Percentiles rank a stretch among this genome's conserved stretches.
These are phyloP conservation scores for Albatrellus ellisii DNA, from an alignment of 768 basidiomycete genomes.

Conservation along the genomic window DNA sequence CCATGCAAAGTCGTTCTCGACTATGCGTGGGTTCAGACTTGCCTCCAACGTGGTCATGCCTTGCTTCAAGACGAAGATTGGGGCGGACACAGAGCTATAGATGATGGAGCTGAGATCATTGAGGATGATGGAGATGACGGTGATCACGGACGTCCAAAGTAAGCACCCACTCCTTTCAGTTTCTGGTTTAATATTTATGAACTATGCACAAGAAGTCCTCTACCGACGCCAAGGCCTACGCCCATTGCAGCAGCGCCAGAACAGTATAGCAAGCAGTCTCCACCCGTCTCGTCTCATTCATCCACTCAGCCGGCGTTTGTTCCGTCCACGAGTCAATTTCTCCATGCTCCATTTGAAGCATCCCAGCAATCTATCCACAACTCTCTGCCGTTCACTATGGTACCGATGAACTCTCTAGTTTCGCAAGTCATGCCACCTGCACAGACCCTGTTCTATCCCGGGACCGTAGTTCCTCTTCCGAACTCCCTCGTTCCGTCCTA, in stretches of 20 bases:
- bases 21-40: constrained; percentile 38
- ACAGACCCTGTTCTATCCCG: constrained; percentile 6
- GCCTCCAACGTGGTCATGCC: constrained; percentile 27
- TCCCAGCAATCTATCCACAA: too few species aligned
- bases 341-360: background rate
- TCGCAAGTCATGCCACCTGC: constrained; percentile 1
- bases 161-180: background rate
- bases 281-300: background rate
- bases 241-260: too few species aligned
- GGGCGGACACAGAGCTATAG: constrained; percentile 24
- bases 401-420: too few species aligned
- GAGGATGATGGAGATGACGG: constrained; percentile 4
- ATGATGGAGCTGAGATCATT: constrained; percentile 15
- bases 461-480: constrained; percentile 3
- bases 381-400: too few species aligned
- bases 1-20: constrained; percentile 35
- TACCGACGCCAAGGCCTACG: background rate
- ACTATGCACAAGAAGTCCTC: background rate
- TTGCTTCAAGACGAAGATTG: constrained; percentile 37
- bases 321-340: background rate
- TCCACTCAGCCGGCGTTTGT: background rate
- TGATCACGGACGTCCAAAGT: background rate
- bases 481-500: too few species aligned
- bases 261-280: background rate
- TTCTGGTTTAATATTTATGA: background rate